Base-by-base conservation (phyloP, 2,329 filamentous ascomycete species). In the Cladophialophora exuberans region DNA sequence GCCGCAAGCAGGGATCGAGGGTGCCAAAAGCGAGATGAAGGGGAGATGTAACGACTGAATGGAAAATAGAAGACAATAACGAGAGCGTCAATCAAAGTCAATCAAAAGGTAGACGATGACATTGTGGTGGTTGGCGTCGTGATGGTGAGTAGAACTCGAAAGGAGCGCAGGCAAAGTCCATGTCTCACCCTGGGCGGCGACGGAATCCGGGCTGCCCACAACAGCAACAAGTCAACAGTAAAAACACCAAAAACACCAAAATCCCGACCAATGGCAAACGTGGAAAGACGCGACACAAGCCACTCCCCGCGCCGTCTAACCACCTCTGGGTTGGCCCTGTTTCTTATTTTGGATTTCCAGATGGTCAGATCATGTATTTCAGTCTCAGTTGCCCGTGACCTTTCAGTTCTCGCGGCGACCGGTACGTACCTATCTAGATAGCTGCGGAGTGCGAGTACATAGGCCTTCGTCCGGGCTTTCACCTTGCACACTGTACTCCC, bases 181-280 rank as follows among this genome's bases (percentile, higher is more conserved):
- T 52, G 42, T 47, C 54, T 58, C 56, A 58, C 56, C 56, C 56
- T 52, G 56, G n/a, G n/a, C n/a, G 50, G 36, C 56, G 56, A 58
- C 56, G 47, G 56, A 30, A 49, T 18, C 52, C 33, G 45, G 38
- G 41, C 41, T n/a, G 30, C 22, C 47, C 51, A 52, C 54, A 56
- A 52, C 35, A 39, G n/a, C n/a, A n/a, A n/a, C n/a, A n/a, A n/a
- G n/a, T n/a, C n/a, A n/a, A n/a, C n/a, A n/a, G n/a, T n/a, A 42
- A 23, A 42, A 7, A 42, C 20, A 22, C 38, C 52, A 54, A 54
- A 39, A 48, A 49, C 28, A 31, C 26, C 43, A 20, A 36, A 23
- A 6, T 5, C 7, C 11, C 33, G n/a, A 17, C 7, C 33, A 36
- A 36, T 39, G 4, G 36, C 17, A 17, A 15, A 11, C 22, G 3